Base-by-base conservation (phyloP, 202 grass and related monocot genomes). In the Eragrostis tef region DNA sequence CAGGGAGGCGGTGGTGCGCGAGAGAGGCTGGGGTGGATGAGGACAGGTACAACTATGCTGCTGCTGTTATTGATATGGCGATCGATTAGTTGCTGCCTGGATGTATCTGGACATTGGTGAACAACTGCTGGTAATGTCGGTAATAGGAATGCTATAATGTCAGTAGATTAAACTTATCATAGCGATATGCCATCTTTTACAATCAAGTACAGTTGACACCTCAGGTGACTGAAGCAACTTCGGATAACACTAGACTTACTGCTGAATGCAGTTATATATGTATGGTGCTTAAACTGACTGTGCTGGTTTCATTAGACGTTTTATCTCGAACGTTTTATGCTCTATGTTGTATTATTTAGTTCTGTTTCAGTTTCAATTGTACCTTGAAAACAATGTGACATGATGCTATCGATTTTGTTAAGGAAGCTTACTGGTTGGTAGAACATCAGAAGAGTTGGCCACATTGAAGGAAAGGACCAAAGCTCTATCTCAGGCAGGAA, bases 401-500 rank as follows among this genome's bases (percentile, higher is more conserved):
- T 78, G 48, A 24, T 49, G 6, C 24, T 76, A 58, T 73, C 12
- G 9, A 43, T 61, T 87, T 75, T 87, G 7, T 94, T 67, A 84
- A 94, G 95, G 92, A 91, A 94, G 95, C 88, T 89, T 98, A 83
- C 74, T 98, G 66, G 74, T 98, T 75, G 95, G 92, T 84, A 94
- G 90, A 83, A 94, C 77, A 41, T 70, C 68, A 0, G 80, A 88
- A 79, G 92, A 98, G 70, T 85, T 87, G 61, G 50, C 65, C 27
- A 90, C 66, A 70, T 87, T 98, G 45, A 51, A 92, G 69, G 87
- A 90, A 80, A 94, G 62, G 82, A 86, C 88, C 36, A 90, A 86
- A 70, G 68, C 58, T 82, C 79, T 98, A 31, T 86, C 87, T 62
- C 64, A 88, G 65, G 90, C 92, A 50, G 90, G 92, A 64, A 74